Evolutionary conservation across 2,329 filamentous ascomycete genomes (phyloP).

Genomic region (Colletotrichum lupini): DNA sequence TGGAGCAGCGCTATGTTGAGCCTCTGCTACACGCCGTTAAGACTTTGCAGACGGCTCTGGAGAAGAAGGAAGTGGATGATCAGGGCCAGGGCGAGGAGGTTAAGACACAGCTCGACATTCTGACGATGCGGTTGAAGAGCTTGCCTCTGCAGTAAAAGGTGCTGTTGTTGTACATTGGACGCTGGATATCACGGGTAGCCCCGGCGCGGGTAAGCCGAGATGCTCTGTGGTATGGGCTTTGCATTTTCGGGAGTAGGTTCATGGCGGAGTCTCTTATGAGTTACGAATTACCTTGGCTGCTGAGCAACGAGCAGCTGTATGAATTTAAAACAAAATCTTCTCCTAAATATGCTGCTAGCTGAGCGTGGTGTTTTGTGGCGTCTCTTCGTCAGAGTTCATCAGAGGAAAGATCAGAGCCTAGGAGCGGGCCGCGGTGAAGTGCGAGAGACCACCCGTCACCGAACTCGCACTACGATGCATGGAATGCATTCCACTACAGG

Average conservation of each 20-base stretch:
- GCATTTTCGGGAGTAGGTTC: conserved; percentile 25
- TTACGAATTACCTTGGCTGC: conserved; percentile 30
- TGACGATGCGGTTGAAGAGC: conserved; percentile 55
- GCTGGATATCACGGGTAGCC: conserved; percentile 6
- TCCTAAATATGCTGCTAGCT: background rate
- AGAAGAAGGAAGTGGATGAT: conserved; percentile 46
- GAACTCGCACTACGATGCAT: background rate
- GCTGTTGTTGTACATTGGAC: conserved; percentile 6
- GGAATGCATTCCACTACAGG: background rate
- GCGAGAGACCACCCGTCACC: background rate
- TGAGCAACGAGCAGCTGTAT: conserved; percentile 28
- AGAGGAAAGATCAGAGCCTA: background rate
- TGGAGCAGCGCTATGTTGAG: conserved; percentile 68
- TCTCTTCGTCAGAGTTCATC: background rate
- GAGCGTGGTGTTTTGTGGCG: background rate
- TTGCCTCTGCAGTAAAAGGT: conserved; percentile 50
- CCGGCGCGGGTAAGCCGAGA: conserved; percentile 30
- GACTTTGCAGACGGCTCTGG: conserved; percentile 45
- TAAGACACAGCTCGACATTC: conserved; percentile 52
- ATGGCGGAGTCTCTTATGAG: conserved; percentile 32
- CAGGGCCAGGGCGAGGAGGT: conserved; percentile 41
- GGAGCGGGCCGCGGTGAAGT: background rate
- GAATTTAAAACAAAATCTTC: conserved; percentile 6
- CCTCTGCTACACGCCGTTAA: conserved; percentile 61
- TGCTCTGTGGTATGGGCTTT: conserved; percentile 6